Percentiles rank a stretch among this genome's conserved stretches.
Conservation (phyloP, 2,329 filamentous ascomycete genomes). For the Zymoseptoria crescenta region DNA sequence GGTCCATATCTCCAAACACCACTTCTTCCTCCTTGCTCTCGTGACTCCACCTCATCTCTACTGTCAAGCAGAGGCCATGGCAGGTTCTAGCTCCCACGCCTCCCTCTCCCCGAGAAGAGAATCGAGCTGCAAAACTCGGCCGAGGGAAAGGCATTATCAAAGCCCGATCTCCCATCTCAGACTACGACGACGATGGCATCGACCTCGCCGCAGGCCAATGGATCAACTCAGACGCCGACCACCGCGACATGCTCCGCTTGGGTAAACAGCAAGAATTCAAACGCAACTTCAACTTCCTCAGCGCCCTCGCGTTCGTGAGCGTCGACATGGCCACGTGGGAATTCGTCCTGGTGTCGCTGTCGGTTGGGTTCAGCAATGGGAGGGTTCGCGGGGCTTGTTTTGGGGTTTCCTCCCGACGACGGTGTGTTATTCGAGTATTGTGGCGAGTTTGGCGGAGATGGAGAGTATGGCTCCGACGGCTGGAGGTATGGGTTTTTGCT, state of each 20-base stretch:
- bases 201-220: slow-evolving; percentile 3
- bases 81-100: neutral
- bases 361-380: slow-evolving; percentile 26
- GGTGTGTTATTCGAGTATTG: slow-evolving; percentile 23
- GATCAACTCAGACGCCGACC: slow-evolving; percentile 9
- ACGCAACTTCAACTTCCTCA: slow-evolving; percentile 24
- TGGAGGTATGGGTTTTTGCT: too few species aligned
- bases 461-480: slow-evolving; percentile 28
- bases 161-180: neutral
- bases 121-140: slow-evolving; percentile 3
- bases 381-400: slow-evolving; percentile 27
- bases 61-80: neutral
- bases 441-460: slow-evolving; percentile 28
- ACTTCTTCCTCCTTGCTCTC: neutral
- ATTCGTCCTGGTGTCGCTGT: slow-evolving; percentile 25
- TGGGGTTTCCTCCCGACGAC: slow-evolving; percentile 28
- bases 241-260: slow-evolving; percentile 23
- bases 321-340: slow-evolving; percentile 27
- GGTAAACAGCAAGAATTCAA: slow-evolving; percentile 26
- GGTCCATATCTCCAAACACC: neutral
- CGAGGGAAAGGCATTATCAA: neutral
- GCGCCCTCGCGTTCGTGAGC: slow-evolving; percentile 26
- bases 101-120: slow-evolving; percentile 1
- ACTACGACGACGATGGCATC: slow-evolving; percentile 6
- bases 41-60: neutral